phyloP scores from a whole-genome alignment of 805 yeast species.

The Trichomonascus vanleenenianus region DNA sequence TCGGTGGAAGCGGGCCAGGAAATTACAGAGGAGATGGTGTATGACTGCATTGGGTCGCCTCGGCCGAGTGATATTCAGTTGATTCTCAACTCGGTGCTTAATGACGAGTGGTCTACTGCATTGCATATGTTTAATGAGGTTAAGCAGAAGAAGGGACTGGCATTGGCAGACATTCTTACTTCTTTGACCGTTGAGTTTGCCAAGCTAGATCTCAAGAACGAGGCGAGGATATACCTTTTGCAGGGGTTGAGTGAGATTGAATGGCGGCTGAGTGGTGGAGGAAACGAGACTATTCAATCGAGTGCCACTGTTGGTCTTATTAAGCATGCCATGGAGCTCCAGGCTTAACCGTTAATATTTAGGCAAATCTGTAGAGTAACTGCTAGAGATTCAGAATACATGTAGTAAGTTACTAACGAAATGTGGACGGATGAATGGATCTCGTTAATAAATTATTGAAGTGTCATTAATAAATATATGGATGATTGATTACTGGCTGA shows the following conservation, averaged over 20 bases:
- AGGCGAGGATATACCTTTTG: constrained; percentile 56
- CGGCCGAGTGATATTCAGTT: constrained; percentile 77
- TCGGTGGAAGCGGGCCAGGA: constrained; percentile 48
- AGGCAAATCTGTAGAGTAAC: too few species aligned
- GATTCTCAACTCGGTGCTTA: constrained; percentile 66
- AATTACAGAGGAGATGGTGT: constrained; percentile 68
- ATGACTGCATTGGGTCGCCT: constrained; percentile 94
- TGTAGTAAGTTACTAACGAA: too few species aligned
- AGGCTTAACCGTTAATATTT: too few species aligned
- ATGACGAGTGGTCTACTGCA: constrained; percentile 83
- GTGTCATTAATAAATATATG: background rate
- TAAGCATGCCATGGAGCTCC: constrained; percentile 53
- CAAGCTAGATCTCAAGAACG: constrained; percentile 53
- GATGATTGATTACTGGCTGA: constrained; percentile 4
- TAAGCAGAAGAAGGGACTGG: constrained; percentile 73
- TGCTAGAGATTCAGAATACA: too few species aligned
- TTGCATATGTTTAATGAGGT: constrained; percentile 56
- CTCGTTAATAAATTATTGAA: background rate
- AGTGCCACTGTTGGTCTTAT: constrained; percentile 87
- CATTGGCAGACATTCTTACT: constrained; percentile 74
- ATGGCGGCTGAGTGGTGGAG: constrained; percentile 86
- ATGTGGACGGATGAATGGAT: too few species aligned
- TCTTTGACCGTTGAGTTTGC: constrained; percentile 69
- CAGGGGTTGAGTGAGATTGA: constrained; percentile 80
- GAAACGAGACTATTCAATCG: constrained; percentile 81